Conservation (phyloP, 1,284 basidiomycete species). For the Jaminaea rosea region DNA sequence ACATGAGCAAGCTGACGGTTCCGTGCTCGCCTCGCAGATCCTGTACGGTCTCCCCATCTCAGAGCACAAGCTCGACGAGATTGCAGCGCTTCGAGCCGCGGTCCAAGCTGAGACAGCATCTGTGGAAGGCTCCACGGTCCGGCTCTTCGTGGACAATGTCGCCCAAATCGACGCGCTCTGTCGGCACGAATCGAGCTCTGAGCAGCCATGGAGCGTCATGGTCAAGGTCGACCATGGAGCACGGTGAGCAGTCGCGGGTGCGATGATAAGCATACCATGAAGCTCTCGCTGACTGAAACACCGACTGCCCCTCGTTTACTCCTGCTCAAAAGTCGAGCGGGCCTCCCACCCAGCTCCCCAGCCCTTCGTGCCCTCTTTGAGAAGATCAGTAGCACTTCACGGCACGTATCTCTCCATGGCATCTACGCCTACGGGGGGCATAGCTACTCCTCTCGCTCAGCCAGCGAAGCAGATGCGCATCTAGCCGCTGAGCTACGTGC, state of each 20-base stretch:
- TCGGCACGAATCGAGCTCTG: conserved; percentile 50
- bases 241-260: conserved; percentile 55
- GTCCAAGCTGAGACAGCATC: not conserved
- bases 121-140: conserved; percentile 53
- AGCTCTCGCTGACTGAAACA: too few relatives aligned
- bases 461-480: conserved; percentile 54
- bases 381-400: conserved; percentile 52
- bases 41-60: conserved; percentile 67
- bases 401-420: conserved; percentile 61
- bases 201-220: conserved; percentile 61
- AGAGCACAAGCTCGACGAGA: conserved; percentile 63
- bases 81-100: conserved; percentile 56
- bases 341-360: conserved; percentile 56
- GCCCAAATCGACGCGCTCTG: conserved; percentile 63
- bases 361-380: conserved; percentile 57
- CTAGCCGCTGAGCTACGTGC: conserved; percentile 64
- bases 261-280: too few relatives aligned
- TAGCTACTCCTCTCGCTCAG: conserved; percentile 34
- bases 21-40: conserved; percentile 53
- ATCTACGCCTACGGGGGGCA: conserved; percentile 70
- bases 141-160: conserved; percentile 66
- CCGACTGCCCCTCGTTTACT: not conserved
- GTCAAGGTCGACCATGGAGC: conserved; percentile 71
- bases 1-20: conserved; percentile 12
- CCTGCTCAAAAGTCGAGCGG: conserved; percentile 60